These are phyloP conservation scores for Candida incommunis DNA, from an alignment of 805 yeast species.

Conservation along the genomic window DNA sequence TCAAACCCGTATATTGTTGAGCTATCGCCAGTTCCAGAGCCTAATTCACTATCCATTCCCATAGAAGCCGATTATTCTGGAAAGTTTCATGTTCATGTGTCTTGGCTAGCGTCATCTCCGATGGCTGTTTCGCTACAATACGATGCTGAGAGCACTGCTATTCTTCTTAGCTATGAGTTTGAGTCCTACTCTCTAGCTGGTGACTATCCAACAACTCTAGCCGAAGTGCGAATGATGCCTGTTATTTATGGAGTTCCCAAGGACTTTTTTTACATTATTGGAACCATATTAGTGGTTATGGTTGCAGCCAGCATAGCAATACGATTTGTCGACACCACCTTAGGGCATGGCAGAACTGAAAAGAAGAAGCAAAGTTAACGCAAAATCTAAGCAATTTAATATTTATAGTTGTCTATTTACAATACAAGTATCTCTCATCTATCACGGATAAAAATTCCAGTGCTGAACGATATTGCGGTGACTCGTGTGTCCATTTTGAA, in stretches of 20 bases:
- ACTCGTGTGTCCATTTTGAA: slow-evolving; percentile 3
- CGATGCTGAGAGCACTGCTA: slow-evolving; percentile 5
- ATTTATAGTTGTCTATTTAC: too few relatives aligned
- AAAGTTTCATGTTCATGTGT: slow-evolving; percentile 17
- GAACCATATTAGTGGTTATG: slow-evolving; percentile 2
- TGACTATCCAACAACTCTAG: neutral
- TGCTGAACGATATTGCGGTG: too few relatives aligned
- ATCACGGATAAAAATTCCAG: too few relatives aligned
- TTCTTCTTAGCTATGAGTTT: neutral
- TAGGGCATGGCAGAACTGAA: slow-evolving; percentile 2
- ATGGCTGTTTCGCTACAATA: slow-evolving; percentile 13
- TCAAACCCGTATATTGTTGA: neutral
- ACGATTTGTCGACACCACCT: slow-evolving; percentile 4
- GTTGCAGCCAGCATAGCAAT: neutral
- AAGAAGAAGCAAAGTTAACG: too few relatives aligned
- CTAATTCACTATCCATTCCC: neutral
- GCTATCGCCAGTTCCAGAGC: neutral
- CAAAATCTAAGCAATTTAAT: too few relatives aligned
- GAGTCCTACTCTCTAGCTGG: neutral
- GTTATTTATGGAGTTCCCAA: slow-evolving; percentile 1
- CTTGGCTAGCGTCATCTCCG: slow-evolving; percentile 23
- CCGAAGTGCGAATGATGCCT: neutral
- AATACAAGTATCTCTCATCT: too few relatives aligned
- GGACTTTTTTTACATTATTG: neutral
- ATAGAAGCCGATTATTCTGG: slow-evolving; percentile 4